These are phyloP conservation scores for Geotrichum reessii DNA, from an alignment of 1,139 yeast species.

Conservation along the genomic window DNA sequence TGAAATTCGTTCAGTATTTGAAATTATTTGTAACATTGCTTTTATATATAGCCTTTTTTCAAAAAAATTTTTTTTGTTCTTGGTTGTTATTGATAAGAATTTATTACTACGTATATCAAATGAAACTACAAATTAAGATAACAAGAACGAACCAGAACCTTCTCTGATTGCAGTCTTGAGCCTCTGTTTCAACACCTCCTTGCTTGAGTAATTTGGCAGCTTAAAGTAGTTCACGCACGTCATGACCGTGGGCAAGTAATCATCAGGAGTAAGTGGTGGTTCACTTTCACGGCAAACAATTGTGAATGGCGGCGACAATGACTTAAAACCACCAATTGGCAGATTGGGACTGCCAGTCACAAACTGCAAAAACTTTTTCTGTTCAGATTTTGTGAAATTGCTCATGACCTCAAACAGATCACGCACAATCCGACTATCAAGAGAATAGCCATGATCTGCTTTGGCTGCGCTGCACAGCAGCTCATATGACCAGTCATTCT, in stretches of 20 bases:
- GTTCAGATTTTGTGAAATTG: conserved; percentile 48
- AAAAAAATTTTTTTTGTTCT: no score
- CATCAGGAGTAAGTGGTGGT: conserved; percentile 58
- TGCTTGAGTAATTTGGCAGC: conserved; percentile 71
- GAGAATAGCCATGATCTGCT: conserved; percentile 88
- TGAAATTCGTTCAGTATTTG: no score
- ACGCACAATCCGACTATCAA: conserved; percentile 60
- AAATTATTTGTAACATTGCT: no score
- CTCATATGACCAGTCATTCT: conserved; percentile 77
- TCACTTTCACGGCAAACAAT: conserved; percentile 77
- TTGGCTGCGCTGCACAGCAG: conserved; percentile 55
- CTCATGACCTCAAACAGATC: conserved; percentile 57
- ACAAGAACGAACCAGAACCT: conserved; percentile 83
- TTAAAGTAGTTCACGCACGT: conserved; percentile 95
- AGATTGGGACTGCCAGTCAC: conserved; percentile 89
- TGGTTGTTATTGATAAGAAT: background rate
- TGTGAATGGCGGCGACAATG: conserved; percentile 75
- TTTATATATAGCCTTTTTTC: no score
- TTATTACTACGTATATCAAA: background rate
- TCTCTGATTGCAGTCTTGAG: conserved; percentile 70
- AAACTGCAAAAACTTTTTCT: conserved; percentile 75
- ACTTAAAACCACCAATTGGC: conserved; percentile 91
- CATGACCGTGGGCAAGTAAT: conserved; percentile 93
- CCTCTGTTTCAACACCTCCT: conserved; percentile 52
- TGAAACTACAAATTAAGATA: conserved; percentile 45